Evolutionary conservation across 768 basidiomycete species (phyloP).

Genomic region (Xanthoconium purpureum): DNA sequence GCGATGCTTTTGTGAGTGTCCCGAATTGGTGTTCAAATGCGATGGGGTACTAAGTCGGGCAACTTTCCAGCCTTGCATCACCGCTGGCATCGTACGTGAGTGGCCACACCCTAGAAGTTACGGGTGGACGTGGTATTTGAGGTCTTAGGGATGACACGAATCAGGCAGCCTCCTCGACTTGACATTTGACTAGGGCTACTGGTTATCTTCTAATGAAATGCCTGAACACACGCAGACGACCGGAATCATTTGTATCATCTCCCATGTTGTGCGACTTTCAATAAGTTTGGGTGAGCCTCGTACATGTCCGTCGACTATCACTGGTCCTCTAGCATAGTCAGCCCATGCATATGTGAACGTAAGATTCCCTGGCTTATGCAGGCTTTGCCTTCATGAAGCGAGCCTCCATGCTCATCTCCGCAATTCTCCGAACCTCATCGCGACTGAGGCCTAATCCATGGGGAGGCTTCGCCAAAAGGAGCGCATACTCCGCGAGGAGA

Average conservation of each 20-base stretch:
- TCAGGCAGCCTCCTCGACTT: not conserved
- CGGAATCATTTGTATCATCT: too few relatives aligned
- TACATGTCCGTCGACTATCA: not conserved
- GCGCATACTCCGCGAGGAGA: slow-evolving; percentile 72
- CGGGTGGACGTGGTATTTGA: slow-evolving; percentile 76
- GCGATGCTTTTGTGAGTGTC: slow-evolving; percentile 70
- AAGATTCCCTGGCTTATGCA: not conserved
- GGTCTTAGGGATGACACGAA: not conserved
- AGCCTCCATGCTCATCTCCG: slow-evolving; percentile 56
- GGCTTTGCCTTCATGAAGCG: slow-evolving; percentile 16
- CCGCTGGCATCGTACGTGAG: slow-evolving; percentile 77
- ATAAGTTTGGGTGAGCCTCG: not conserved
- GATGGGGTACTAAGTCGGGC: slow-evolving; percentile 5
- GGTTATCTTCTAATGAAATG: not conserved
- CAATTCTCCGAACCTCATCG: slow-evolving; percentile 53
- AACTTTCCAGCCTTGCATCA: slow-evolving; percentile 57
- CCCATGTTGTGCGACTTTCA: not conserved
- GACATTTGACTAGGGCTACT: not conserved
- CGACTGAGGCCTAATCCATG: slow-evolving; percentile 66
- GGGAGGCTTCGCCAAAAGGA: slow-evolving; percentile 70
- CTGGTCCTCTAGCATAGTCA: not conserved
- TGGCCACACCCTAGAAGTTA: slow-evolving; percentile 82
- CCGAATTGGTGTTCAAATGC: not conserved
- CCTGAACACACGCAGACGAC: not conserved
- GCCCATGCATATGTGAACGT: not conserved